Base-by-base conservation (phyloP, 1,139 yeast genomes). In the Pichia sp. region DNA sequence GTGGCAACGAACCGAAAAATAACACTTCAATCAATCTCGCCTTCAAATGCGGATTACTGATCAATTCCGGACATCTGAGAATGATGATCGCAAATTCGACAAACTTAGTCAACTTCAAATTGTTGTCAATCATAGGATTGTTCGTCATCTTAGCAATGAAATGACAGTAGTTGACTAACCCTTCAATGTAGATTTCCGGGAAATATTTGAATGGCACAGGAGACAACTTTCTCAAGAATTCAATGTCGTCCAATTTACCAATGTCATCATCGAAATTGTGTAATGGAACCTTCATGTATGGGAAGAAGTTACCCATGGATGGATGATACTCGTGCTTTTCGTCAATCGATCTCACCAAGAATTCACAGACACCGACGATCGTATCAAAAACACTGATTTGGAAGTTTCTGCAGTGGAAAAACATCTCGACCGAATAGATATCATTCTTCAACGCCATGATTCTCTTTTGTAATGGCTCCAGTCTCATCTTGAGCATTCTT, bases 31-130 rank as follows among this genome's bases (percentile, higher is more conserved):
- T 85, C 47, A 93, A 70, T 59, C 84, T 81, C 14, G 95, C 83
- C 60, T 93, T 93, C 70, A 93, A 75, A 69, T 93, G 97, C 0
- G 99, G 99, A 62, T 93, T 94, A 50, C 95, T 89, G 46, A 93
- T 73, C 44, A 87, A 70, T 59, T 85, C 91, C 1, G 97, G 93
- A 63, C 95, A 87, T 63, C 96, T 79, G 58, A 93, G 69, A 48
- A 91, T 75, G 2, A 83, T 76, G 17, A 89, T 81, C 4, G 85
- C 73, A 61, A 89, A 83, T 55, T 87, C 91, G 41, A 88, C 78
- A 57, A 87, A 78, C n/a, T 74, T 68, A 41, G 73, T 68, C 44
- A 84, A 62, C 56, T 83, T 79, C 14, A 67, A 62, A 34, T 67
- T 65, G 57, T 81, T 81, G 30, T 67, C 67, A 22, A 78, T 69